Evolutionary conservation across 2,329 filamentous ascomycete genomes (phyloP), one percentile per base, ranked within the genome.

Genomic region (Sporothrix pallida): DNA sequence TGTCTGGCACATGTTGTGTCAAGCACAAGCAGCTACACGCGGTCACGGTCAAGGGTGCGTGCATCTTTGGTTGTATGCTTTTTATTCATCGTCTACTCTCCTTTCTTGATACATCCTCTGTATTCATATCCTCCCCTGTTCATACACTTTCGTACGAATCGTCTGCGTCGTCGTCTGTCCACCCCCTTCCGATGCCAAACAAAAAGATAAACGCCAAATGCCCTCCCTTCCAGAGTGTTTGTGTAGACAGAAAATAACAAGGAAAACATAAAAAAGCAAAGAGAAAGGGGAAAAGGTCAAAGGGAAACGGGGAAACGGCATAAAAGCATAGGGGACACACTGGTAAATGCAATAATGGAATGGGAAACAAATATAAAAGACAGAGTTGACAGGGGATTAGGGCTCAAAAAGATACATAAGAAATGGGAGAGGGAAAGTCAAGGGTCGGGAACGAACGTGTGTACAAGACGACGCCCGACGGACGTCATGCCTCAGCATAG

Each of bases 1-100:
- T 50, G 44, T 67, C 62, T 52, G 48, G 60, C 62, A 67, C 48
- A 58, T 68, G 71, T 68, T 20, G 60, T 72, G 62, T 48, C 62
- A 48, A 31, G 37, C 71, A 68, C 10, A 46, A 9, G 26, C 15
- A 23, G 54, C 3, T 48, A 26, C 42, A 42, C 62, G 15, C 62
- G 62, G 42, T 9, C 23, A 9, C 15, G 31, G 31, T 62, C 31
- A n/a, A 10, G 31, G 60, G 12, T 9, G 20, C 58, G 15, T 1
- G 31, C 2, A 12, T 7, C 10, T 63, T 37, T 44, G 46, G 23
- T 52, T 68, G 65, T 46, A 67, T 48, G 12, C 48, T 48, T 23
- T 65, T 23, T 23, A 48, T 67, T 46, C 62, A 67, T 65, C 62
- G 15, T 20, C 62, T 67, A 48, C 42, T 37, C 31, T 37, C 31